A percentile compares a stretch with the other conserved stretches of the same genome.
phyloP scores from a whole-genome alignment of 2,329 filamentous ascomycete species.

The Mollisiaceae sp. region DNA sequence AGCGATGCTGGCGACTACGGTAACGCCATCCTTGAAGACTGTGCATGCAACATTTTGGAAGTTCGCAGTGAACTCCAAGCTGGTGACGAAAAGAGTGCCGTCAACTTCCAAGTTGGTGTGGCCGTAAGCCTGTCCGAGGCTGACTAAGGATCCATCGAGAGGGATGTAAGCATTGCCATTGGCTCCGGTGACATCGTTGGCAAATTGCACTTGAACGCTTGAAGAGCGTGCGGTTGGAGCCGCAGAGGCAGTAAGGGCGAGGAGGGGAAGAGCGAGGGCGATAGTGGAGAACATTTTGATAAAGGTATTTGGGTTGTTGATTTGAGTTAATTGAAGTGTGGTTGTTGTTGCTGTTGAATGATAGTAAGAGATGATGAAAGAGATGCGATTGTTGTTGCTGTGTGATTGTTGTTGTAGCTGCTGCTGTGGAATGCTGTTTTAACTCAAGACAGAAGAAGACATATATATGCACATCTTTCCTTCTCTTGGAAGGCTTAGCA shows the following conservation, averaged over 20 bases:
- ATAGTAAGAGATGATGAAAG: conserved; percentile 18
- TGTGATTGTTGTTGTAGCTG: conserved; percentile 19
- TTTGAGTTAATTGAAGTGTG: conserved; percentile 15
- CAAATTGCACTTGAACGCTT: conserved; percentile 22
- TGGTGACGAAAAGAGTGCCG: conserved; percentile 20
- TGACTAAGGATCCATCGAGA: conserved; percentile 19
- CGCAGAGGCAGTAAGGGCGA: conserved; percentile 18
- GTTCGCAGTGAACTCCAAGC: conserved; percentile 23
- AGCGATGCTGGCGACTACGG: conserved; percentile 18
- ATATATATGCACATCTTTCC: conserved; percentile 20
- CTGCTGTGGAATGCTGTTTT: conserved; percentile 21
- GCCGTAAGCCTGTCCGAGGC: conserved; percentile 19
- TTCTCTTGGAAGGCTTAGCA: conserved; percentile 18
- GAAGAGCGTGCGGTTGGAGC: conserved; percentile 16
- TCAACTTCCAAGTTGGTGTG: conserved; percentile 20
- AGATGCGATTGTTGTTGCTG: conserved; percentile 17
- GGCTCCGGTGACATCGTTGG: conserved; percentile 22
- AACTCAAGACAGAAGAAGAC: conserved; percentile 14
- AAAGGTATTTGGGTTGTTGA: conserved; percentile 15
- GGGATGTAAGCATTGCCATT: conserved; percentile 21
- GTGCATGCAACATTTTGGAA: conserved; percentile 21
- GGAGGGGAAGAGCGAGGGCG: conserved; percentile 20
- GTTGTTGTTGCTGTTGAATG: conserved; percentile 13
- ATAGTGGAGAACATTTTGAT: conserved; percentile 20
- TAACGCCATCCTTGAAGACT: conserved; percentile 18